These are phyloP conservation scores for Geranium incanum DNA, from an alignment of 441 rosid genomes.

Conservation along the genomic window DNA sequence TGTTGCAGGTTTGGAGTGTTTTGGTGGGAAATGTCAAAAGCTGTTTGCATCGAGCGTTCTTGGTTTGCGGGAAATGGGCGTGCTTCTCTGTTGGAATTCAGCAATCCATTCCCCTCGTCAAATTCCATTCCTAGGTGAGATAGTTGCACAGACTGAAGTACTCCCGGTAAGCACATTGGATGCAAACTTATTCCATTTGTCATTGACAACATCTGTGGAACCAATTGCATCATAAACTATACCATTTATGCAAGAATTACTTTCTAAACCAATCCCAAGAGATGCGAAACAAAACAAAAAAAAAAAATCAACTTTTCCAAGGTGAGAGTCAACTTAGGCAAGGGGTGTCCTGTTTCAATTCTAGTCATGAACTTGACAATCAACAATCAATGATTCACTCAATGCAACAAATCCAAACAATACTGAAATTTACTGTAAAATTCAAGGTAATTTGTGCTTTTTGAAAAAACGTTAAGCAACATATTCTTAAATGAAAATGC, in stretches of 20 bases:
- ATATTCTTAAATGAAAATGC: no score
- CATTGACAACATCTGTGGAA: constrained; percentile 62
- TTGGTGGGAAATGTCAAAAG: constrained; percentile 29
- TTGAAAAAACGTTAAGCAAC: no score
- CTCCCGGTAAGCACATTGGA: constrained; percentile 55
- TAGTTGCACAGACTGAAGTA: constrained; percentile 36
- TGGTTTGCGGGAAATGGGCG: constrained; percentile 36
- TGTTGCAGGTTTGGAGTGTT: constrained; percentile 32
- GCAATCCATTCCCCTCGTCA: constrained; percentile 38
- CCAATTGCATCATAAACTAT: constrained; percentile 10
- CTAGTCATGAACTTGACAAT: no score
- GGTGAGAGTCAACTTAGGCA: no score
- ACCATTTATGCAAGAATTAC: not conserved
- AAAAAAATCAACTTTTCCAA: not conserved
- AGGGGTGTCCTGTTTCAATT: no score
- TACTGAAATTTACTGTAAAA: no score
- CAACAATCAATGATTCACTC: no score
- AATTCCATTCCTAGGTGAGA: constrained; percentile 37
- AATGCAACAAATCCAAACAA: no score
- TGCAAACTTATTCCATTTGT: constrained; percentile 64
- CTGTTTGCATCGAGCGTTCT: constrained; percentile 27
- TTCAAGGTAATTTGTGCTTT: no score
- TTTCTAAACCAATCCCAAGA: not conserved
- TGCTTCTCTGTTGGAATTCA: constrained; percentile 28
- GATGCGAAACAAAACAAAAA: not conserved